Base-by-base conservation (phyloP, 352 stramenopile genomes). In the Thraustochytrium sp. region DNA sequence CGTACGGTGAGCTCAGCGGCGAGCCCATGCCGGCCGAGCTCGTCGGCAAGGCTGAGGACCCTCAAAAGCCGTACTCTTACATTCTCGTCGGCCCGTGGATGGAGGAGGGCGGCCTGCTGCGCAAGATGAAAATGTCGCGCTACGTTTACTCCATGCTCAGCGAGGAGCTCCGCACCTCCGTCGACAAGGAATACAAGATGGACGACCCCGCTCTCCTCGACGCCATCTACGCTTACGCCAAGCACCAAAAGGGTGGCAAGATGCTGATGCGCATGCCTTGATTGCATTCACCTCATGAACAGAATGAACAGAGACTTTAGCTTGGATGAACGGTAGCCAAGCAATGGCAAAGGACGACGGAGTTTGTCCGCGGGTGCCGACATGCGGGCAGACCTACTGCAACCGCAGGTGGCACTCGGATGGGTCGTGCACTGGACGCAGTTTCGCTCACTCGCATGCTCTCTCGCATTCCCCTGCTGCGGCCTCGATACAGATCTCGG, bases 241-340 rank as follows among this genome's bases (percentile, higher is more conserved):
- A 51, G 37, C 21, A 75, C 29, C 62, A 75, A 54, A 75, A 75
- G 62, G 38, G 38, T 26, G 62, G 62, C 62, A 75, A 75, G 29
- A 53, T 49, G 36, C 23, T 75, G 18, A 51, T 75, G 36, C 16
- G 26, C 5, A 75, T 72, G 59, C 59, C 59, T 44, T 55, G n/a
- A 55, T n/a, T n/a, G 48, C 18, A 18, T 55, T 55, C 48, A 55
- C n/a, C n/a, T n/a, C n/a, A n/a, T n/a, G n/a, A n/a, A n/a, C n/a
- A n/a, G n/a, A n/a, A n/a, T n/a, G n/a, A n/a, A n/a, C n/a, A n/a
- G n/a, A 55, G 48, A 23, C 48, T 55, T 55, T 55, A 55, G 48
- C 48, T n/a, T 55, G 0, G 0, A n/a, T 55, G 48, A 18, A 55
- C 16, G 16, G 18, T 55, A 55, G 18, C 48, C n/a, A 23, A 23